Percentiles rank a stretch among this genome's conserved stretches.
phyloP scores from a whole-genome alignment of 2,329 filamentous ascomycete genomes.

The Karstenula rhodostoma region DNA sequence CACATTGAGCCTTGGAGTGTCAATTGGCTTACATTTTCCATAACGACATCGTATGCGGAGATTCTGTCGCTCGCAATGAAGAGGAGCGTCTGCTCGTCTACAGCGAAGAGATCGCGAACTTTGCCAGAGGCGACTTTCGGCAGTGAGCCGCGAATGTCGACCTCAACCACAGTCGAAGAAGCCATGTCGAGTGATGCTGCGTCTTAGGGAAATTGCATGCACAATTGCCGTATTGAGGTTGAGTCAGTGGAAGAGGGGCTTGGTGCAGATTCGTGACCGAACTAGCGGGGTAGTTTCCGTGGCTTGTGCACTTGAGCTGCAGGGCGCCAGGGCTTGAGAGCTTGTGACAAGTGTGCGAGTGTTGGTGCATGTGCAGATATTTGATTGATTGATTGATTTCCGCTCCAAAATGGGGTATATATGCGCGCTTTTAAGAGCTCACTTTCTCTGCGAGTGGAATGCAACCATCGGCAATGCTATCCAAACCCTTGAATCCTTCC shows the following conservation, averaged over 20 bases:
- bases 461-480: slow-evolving; percentile 49
- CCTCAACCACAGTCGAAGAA: slow-evolving; percentile 35
- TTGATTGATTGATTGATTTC: not conserved
- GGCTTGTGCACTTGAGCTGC: not conserved
- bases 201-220: not conserved
- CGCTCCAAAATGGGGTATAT: not conserved
- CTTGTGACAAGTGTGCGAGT: not conserved
- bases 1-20: not conserved
- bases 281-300: slow-evolving; percentile 2
- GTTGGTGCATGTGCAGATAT: not conserved
- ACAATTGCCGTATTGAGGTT: not conserved
- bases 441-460: not conserved
- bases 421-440: not conserved
- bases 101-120: slow-evolving; percentile 81
- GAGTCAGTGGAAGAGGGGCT: slow-evolving; percentile 1
- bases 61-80: slow-evolving; percentile 91
- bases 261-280: slow-evolving; percentile 1
- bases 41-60: slow-evolving; percentile 92
- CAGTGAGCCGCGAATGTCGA: slow-evolving; percentile 48
- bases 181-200: slow-evolving; percentile 30
- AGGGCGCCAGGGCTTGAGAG: no score
- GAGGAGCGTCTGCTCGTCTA: slow-evolving; percentile 75
- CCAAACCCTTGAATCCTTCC: slow-evolving; percentile 82
- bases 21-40: slow-evolving; percentile 71
- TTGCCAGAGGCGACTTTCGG: slow-evolving; percentile 69